Evolutionary conservation across 805 yeast genomes (phyloP).

Genomic region (Candida nonsorbophila): DNA sequence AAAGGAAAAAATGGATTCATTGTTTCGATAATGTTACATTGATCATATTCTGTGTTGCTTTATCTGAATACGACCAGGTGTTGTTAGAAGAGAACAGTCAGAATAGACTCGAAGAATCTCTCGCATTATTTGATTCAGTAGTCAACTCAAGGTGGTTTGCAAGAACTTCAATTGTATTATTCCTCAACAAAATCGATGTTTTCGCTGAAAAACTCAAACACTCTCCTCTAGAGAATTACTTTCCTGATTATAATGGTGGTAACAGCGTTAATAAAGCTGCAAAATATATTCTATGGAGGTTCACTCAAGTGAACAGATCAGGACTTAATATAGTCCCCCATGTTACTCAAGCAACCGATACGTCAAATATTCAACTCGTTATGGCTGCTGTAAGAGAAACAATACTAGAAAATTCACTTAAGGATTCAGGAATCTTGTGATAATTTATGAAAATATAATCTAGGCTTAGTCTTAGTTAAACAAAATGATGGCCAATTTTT

Average conservation of each 20-base stretch:
- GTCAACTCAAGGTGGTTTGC: conserved; percentile 92
- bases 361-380: conserved; percentile 80
- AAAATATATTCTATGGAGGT: conserved; percentile 86
- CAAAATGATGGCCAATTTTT: conserved; percentile 1
- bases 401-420: conserved; percentile 67
- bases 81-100: conserved; percentile 71
- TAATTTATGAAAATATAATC: too few species aligned
- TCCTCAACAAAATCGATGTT: conserved; percentile 85
- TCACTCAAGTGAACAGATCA: conserved; percentile 77
- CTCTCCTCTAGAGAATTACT: conserved; percentile 75
- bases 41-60: conserved; percentile 85
- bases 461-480: conserved; percentile 2
- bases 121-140: conserved; percentile 82
- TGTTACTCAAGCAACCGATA: conserved; percentile 92
- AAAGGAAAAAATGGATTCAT: conserved; percentile 95
- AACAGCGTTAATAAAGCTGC: conserved; percentile 84
- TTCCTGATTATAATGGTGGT: conserved; percentile 93
- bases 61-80: conserved; percentile 87
- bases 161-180: conserved; percentile 78
- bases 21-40: conserved; percentile 90
- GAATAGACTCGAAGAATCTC: conserved; percentile 75
- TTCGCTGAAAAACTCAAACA: conserved; percentile 79
- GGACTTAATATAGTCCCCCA: conserved; percentile 83
- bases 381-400: conserved; percentile 82
- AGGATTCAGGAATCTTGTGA: conserved; percentile 67